phyloP scores from a whole-genome alignment of 805 yeast species.

The Maudiozyma serrabonitensis region DNA sequence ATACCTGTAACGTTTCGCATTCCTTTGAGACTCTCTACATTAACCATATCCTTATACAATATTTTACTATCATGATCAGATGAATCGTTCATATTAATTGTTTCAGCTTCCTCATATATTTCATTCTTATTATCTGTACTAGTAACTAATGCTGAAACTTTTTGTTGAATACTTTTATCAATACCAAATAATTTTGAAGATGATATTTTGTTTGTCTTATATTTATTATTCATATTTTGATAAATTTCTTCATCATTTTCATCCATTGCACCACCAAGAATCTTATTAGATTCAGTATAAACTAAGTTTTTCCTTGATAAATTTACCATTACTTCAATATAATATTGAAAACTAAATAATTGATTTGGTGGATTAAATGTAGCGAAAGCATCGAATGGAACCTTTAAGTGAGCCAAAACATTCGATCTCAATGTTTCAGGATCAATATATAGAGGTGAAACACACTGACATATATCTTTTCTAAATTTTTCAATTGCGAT shows the following conservation, averaged over 20 bases:
- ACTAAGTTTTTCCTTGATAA: constrained; percentile 50
- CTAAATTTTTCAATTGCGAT: constrained; percentile 46
- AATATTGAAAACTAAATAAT: constrained; percentile 72
- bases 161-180: constrained; percentile 11
- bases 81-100: constrained; percentile 1
- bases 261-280: constrained; percentile 20
- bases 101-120: neutral
- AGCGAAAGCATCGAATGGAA: constrained; percentile 82
- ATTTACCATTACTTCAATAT: constrained; percentile 75
- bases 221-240: neutral
- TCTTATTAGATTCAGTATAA: constrained; percentile 25
- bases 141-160: constrained; percentile 8
- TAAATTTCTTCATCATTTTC: constrained; percentile 9
- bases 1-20: constrained; percentile 71
- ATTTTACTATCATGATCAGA: constrained; percentile 22
- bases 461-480: constrained; percentile 71
- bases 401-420: constrained; percentile 51
- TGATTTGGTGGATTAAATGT: constrained; percentile 54
- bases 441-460: constrained; percentile 61
- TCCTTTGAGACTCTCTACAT: constrained; percentile 71
- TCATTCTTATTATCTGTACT: neutral
- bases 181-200: constrained; percentile 1
- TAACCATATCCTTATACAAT: constrained; percentile 39
- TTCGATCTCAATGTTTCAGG: constrained; percentile 49
- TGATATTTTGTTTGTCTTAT: neutral